Conservation (phyloP, 148 eudicot species). For the Salicornia ramosissima region DNA sequence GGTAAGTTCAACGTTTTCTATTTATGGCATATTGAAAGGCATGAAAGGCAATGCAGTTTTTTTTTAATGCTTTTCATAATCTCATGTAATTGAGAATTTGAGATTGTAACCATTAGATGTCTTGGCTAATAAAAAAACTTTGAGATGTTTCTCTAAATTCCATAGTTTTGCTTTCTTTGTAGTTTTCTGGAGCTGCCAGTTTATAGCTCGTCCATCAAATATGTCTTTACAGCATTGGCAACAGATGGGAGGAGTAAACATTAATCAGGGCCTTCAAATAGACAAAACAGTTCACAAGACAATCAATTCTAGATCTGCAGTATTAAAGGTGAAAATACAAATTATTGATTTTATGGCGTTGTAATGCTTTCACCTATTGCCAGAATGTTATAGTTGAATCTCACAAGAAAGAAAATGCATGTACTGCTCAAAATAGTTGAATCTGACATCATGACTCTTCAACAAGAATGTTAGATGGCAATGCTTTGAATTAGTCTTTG, state of each 20-base stretch:
- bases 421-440: too few relatives aligned
- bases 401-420: too few relatives aligned
- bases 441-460: neutral
- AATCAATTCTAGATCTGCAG: conserved; percentile 77
- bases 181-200: conserved; percentile 97
- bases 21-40: neutral
- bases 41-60: neutral
- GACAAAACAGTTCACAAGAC: conserved; percentile 77
- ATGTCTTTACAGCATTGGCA: conserved; percentile 77
- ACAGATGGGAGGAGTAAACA: conserved; percentile 81
- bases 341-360: neutral
- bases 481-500: neutral
- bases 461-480: neutral
- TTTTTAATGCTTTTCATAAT: neutral
- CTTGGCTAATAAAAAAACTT: neutral
- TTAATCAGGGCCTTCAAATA: conserved; percentile 61
- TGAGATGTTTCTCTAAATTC: neutral
- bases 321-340: conserved; percentile 55
- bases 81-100: neutral
- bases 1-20: conserved; percentile 36
- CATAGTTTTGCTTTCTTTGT: conserved; percentile 22
- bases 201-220: conserved; percentile 84
- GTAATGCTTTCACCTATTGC: neutral
- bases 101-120: neutral
- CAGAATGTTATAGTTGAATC: too few relatives aligned